phyloP scores from a whole-genome alignment of 2,329 filamentous ascomycete species.

The Intubia oerlemansii region DNA sequence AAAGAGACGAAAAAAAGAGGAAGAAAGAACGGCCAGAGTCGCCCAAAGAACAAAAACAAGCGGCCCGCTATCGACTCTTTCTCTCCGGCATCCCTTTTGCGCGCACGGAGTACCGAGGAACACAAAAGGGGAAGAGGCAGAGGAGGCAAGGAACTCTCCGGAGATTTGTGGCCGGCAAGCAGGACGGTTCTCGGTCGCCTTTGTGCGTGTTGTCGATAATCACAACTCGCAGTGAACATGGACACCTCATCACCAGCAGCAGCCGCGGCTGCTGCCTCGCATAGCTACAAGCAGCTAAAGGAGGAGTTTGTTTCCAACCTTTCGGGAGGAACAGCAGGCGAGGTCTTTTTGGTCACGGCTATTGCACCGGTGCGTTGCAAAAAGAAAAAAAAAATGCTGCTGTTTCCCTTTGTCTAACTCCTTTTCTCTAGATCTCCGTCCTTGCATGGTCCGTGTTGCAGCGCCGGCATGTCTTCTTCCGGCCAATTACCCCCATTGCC shows the following conservation, averaged over 20 bases:
- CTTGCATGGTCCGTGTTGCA: conserved; percentile 82
- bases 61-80: too few species aligned
- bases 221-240: neutral
- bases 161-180: too few species aligned
- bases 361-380: conserved; percentile 55
- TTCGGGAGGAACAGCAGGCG: conserved; percentile 58
- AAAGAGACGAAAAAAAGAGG: too few species aligned
- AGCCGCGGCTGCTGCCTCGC: conserved; percentile 11
- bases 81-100: neutral
- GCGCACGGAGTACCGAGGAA: neutral
- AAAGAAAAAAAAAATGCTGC: too few species aligned
- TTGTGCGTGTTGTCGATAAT: neutral
- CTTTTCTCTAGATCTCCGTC: conserved; percentile 43
- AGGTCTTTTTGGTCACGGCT: conserved; percentile 72
- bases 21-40: too few species aligned
- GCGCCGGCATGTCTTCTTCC: conserved; percentile 66
- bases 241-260: conserved; percentile 3
- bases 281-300: conserved; percentile 74
- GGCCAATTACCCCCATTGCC: conserved; percentile 44
- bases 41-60: too few species aligned
- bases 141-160: neutral
- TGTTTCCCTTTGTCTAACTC: conserved; percentile 1
- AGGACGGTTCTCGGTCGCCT: too few species aligned
- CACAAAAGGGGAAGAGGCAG: neutral
- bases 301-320: conserved; percentile 91